These are phyloP conservation scores for Penicillium sp. DNA, from an alignment of 2,329 filamentous ascomycete species.

Conservation along the genomic window DNA sequence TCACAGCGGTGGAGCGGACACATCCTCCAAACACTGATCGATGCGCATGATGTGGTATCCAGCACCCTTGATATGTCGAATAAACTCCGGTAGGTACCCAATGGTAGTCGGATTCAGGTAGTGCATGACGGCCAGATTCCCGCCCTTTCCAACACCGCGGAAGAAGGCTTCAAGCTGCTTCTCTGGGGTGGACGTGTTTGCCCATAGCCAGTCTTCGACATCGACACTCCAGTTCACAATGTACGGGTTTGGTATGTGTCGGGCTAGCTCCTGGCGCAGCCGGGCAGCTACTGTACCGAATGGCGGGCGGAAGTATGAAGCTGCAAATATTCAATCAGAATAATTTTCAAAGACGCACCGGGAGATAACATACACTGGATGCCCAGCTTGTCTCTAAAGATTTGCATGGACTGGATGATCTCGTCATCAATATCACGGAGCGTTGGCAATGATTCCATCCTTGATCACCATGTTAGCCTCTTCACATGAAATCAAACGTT, in stretches of 20 bases:
- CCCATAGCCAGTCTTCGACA: conserved; percentile 71
- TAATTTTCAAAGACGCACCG: conserved; percentile 42
- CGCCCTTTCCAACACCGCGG: conserved; percentile 61
- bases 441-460: conserved; percentile 39
- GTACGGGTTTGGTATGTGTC: conserved; percentile 53
- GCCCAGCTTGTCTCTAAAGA: conserved; percentile 32
- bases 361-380: conserved; percentile 33
- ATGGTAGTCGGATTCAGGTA: conserved; percentile 67
- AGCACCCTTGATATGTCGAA: conserved; percentile 61
- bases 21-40: conserved; percentile 66
- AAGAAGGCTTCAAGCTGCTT: conserved; percentile 67
- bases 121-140: conserved; percentile 67
- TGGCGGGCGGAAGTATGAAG: conserved; percentile 66
- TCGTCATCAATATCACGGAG: conserved; percentile 39
- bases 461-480: conserved; percentile 18
- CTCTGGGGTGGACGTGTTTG: conserved; percentile 60
- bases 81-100: conserved; percentile 63
- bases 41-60: conserved; percentile 67
- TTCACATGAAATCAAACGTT: background rate
- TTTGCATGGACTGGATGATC: conserved; percentile 35
- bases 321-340: conserved; percentile 31
- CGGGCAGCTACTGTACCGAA: conserved; percentile 68
- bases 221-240: conserved; percentile 70
- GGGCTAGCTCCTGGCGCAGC: conserved; percentile 62
- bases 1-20: conserved; percentile 31